phyloP scores from a whole-genome alignment of 495 filamentous ascomycete species.

The Aspergillus asperescens region DNA sequence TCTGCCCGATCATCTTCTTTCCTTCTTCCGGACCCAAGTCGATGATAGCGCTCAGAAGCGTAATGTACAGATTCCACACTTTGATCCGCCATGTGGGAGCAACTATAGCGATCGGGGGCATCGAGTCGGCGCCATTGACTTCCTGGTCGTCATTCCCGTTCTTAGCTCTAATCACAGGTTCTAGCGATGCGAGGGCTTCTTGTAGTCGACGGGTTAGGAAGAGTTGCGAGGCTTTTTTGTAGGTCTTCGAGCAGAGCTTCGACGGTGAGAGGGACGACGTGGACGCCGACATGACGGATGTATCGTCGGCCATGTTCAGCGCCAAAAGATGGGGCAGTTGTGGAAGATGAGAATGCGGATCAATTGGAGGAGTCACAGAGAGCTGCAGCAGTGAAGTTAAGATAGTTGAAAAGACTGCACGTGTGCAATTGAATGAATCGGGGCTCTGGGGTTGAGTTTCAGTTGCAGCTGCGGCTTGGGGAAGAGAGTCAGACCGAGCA shows the following conservation, averaged over 20 bases:
- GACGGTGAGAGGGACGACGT: slow-evolving; percentile 50
- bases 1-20: slow-evolving; percentile 74
- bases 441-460: slow-evolving; percentile 1
- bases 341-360: slow-evolving; percentile 2
- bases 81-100: slow-evolving; percentile 79
- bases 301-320: slow-evolving; percentile 35
- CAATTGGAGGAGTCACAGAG: not conserved
- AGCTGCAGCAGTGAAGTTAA: not conserved
- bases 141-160: slow-evolving; percentile 32
- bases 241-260: slow-evolving; percentile 59
- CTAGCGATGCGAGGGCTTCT: slow-evolving; percentile 76
- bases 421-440: not conserved
- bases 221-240: slow-evolving; percentile 83
- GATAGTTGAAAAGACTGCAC: not conserved
- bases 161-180: slow-evolving; percentile 63
- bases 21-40: slow-evolving; percentile 89
- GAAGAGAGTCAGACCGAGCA: slow-evolving; percentile 1
- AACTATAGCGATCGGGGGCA: slow-evolving; percentile 63
- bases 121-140: slow-evolving; percentile 30
- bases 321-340: slow-evolving; percentile 14
- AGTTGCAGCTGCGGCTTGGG: slow-evolving; percentile 10
- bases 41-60: slow-evolving; percentile 81
- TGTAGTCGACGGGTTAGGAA: slow-evolving; percentile 88
- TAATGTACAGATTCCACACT: slow-evolving; percentile 95
- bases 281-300: slow-evolving; percentile 34